Percentiles rank a stretch among this genome's conserved stretches.
phyloP scores from a whole-genome alignment of 345 rosid species.

The Rubroshorea leprosula region DNA sequence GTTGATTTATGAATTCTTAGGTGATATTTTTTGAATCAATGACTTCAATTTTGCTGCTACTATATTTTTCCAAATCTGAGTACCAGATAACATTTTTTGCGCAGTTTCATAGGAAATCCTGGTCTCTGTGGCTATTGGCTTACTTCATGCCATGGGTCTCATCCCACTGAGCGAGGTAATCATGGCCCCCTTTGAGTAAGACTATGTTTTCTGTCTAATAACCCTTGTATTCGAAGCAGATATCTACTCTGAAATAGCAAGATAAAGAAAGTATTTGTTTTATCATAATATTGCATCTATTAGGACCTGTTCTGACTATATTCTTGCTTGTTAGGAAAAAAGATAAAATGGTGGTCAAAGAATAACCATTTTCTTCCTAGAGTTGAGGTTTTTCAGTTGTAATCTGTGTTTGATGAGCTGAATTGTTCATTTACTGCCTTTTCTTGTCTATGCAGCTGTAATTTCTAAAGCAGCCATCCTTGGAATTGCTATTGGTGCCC shows the following conservation, averaged over 20 bases:
- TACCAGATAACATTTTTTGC: neutral
- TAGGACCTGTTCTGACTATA: no score
- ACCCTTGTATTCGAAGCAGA: no score
- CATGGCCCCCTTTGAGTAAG: neutral
- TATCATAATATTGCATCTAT: no score
- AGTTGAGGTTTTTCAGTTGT: no score
- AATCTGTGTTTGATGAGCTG: neutral
- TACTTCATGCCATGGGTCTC: constrained; percentile 53
- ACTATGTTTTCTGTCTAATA: no score
- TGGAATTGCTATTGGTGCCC: constrained; percentile 88
- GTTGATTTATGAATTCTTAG: neutral
- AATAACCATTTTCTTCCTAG: no score
- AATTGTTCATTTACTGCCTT: neutral
- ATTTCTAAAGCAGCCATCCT: constrained; percentile 89
- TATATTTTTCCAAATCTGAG: neutral
- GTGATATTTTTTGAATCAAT: no score
- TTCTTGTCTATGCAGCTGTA: constrained; percentile 38
- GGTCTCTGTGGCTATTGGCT: constrained; percentile 81
- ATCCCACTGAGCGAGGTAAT: constrained; percentile 61
- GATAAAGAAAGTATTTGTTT: no score
- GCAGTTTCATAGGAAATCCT: constrained; percentile 80
- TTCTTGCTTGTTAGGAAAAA: no score
- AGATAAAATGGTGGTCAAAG: no score
- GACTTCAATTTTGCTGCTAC: no score
- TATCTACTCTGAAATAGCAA: no score